A percentile compares a stretch with the other conserved stretches of the same genome.
Conservation (phyloP, 345 rosid genomes). For the Eutrema japonicum region DNA sequence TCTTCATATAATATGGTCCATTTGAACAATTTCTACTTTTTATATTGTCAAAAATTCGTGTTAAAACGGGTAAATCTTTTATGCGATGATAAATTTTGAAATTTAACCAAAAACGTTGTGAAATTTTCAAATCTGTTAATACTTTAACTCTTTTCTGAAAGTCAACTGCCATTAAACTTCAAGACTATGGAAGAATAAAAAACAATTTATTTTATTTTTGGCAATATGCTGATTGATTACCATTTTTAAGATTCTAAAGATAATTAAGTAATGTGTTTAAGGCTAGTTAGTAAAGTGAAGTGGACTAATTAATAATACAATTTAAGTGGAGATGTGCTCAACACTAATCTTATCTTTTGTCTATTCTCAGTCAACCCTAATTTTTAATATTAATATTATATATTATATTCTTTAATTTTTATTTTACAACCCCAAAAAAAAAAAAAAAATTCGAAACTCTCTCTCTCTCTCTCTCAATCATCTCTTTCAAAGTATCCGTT, state of each 20-base stretch:
- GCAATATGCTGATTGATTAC: background rate
- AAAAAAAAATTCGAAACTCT: slow-evolving; percentile 13
- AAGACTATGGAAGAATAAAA: too few relatives aligned
- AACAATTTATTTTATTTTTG: background rate
- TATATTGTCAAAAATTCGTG: too few relatives aligned
- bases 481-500: slow-evolving; percentile 49
- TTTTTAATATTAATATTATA: too few relatives aligned
- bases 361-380: slow-evolving; percentile 18
- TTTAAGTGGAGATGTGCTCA: slow-evolving; percentile 27
- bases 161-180: too few relatives aligned
- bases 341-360: background rate
- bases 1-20: too few relatives aligned
- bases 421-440: background rate
- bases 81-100: too few relatives aligned
- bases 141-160: too few relatives aligned
- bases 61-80: too few relatives aligned
- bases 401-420: background rate
- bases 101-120: too few relatives aligned
- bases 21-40: too few relatives aligned
- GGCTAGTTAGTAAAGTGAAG: slow-evolving; percentile 6
- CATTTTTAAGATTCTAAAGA: background rate
- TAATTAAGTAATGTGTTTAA: slow-evolving; percentile 7
- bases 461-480: slow-evolving; percentile 19
- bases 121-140: too few relatives aligned
- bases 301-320: background rate